phyloP scores from a whole-genome alignment of 768 basidiomycete genomes.

The Mycena galericulata region DNA sequence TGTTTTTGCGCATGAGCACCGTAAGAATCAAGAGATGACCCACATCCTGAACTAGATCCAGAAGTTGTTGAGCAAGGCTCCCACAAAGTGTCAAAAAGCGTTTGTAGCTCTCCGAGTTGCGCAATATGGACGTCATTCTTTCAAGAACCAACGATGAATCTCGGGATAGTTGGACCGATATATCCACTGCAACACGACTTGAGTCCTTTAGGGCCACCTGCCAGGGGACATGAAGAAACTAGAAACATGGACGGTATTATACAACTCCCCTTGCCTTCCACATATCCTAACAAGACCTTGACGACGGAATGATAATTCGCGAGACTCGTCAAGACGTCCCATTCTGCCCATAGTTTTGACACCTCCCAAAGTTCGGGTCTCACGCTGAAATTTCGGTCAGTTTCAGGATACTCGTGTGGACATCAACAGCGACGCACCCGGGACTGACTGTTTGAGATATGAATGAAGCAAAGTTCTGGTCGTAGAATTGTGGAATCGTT shows the following conservation, averaged over 20 bases:
- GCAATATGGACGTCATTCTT: neutral
- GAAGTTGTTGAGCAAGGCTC: neutral
- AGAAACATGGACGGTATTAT: neutral
- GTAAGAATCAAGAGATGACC: neutral
- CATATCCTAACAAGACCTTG: neutral
- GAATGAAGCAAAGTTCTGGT: neutral
- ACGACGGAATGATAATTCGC: neutral
- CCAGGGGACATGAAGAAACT: no score
- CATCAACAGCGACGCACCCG: neutral
- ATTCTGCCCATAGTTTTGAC: no score
- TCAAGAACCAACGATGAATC: neutral
- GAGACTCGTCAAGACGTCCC: neutral
- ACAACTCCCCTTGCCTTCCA: neutral
- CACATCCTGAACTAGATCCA: constrained; percentile 6
- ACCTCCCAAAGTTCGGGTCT: neutral
- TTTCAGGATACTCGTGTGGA: neutral
- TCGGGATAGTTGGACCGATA: neutral
- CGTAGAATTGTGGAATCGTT: neutral
- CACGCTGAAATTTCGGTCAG: neutral
- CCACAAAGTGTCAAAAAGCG: neutral
- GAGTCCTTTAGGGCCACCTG: neutral
- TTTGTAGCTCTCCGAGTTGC: neutral
- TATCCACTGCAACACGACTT: neutral
- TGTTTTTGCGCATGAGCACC: no score
- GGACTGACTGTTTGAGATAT: neutral